Percentiles rank a stretch among this genome's conserved stretches.
Evolutionary conservation across 169 alveolate species (phyloP).

Genomic region (Besnoitia besnoiti): DNA sequence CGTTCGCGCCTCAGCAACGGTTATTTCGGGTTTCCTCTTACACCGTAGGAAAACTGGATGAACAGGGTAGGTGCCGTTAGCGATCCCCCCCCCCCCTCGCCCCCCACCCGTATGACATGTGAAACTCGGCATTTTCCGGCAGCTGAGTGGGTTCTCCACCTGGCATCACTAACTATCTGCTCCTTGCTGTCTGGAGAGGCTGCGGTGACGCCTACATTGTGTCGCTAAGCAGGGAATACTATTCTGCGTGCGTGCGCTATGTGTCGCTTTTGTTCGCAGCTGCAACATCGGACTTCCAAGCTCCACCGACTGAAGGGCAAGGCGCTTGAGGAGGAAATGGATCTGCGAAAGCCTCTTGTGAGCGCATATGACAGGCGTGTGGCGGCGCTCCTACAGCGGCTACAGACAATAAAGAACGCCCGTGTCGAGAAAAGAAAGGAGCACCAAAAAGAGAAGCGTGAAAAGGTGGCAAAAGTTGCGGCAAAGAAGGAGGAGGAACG

Average conservation of each 20-base stretch:
- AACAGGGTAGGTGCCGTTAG: too few relatives aligned
- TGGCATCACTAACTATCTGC: too few relatives aligned
- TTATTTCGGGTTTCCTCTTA: too few relatives aligned
- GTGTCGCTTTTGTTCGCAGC: neutral
- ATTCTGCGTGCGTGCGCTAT: neutral
- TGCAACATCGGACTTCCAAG: slow-evolving; percentile 18
- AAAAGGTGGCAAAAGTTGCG: slow-evolving; percentile 60
- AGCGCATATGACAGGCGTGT: slow-evolving; percentile 62
- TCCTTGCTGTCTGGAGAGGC: too few relatives aligned
- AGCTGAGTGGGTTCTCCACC: too few relatives aligned
- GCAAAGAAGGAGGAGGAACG: slow-evolving; percentile 49
- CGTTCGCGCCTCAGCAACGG: neutral
- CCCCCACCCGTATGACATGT: too few relatives aligned
- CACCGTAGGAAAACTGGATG: too few relatives aligned
- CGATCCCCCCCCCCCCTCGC: too few relatives aligned
- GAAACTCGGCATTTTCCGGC: neutral
- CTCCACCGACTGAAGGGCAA: slow-evolving; percentile 41
- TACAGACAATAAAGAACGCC: slow-evolving; percentile 65
- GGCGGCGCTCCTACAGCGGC: slow-evolving; percentile 48
- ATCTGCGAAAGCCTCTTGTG: slow-evolving; percentile 48
- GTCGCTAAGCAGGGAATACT: neutral
- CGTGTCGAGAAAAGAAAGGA: slow-evolving; percentile 59
- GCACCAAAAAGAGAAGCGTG: slow-evolving; percentile 61
- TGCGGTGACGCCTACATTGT: too few relatives aligned
- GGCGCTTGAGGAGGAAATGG: slow-evolving; percentile 10